Base-by-base conservation (phyloP, 2,329 filamentous ascomycete genomes). In the Sporothrix inflata region DNA sequence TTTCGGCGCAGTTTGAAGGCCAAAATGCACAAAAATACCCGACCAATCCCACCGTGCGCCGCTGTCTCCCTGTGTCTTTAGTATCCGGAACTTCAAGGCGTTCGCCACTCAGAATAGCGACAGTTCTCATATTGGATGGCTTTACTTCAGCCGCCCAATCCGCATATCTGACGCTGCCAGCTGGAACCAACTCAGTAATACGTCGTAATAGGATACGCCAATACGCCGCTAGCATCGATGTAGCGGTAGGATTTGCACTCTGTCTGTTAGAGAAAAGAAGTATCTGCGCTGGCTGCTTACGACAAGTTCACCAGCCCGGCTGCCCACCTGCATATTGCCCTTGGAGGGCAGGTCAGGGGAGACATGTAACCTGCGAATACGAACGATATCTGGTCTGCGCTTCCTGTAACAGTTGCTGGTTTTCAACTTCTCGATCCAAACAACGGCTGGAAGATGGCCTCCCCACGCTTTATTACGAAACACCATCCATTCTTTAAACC, bases 1-100 rank as follows among this genome's bases (percentile, higher is more conserved):
- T 76, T 75, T 77, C 75, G 73, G 45, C 16, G 19, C 8, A 2
- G 69, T 69, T 71, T 73, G 49, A 63, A 49, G 2, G 49, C 3
- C 27, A 14, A 63, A 67, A 67, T 67, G 57, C 42, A 47, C 45
- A 27, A 40, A 51, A 49, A 49, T 47, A 67, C 14, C 42, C 69
- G 6, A 24, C 53, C 38, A 47, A 16, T 24, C 51, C 27, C 27
- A 65, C 21, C 47, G 27, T 51, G 63, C 16, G 42, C 42, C 7
- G 42, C 42, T 8, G 47, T 21, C 47, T 49, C 19, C 19, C 19
- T 49, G 16, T 49, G 47, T 8, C 19, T 8, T 19, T 49, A 3
- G 3, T n/a, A 42, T 49, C 6, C 19, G 8, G 42, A 49, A 34
- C 30, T 34, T 3, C 30, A 34, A 6, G 30, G 3, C 30, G 30